Evolutionary conservation across 805 yeast genomes (phyloP), one percentile per base, ranked within the genome.

Genomic region (Lachancea fermentati): DNA sequence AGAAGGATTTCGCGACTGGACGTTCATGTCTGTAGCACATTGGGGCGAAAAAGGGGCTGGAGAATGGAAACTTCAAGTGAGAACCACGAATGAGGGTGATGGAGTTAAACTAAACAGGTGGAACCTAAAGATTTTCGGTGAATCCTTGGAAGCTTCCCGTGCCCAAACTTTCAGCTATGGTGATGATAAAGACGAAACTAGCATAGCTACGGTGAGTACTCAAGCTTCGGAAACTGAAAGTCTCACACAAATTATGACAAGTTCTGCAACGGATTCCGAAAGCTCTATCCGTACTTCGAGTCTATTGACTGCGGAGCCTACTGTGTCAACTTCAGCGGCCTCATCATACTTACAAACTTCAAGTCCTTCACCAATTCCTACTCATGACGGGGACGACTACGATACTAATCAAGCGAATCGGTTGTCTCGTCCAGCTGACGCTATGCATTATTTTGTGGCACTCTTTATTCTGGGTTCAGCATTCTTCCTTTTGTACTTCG

Each of bases 11-110:
- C 51, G 58, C 4, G 71, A 83, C 50, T 93, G 98, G 98, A 84
- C 85, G 1, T 93, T 93, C 57, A 86, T 89, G 86, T 76, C 91
- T 8, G 97, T 93, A n/a, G 97, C 95, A 1, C 97, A 93, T 60
- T 93, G 97, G 97, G 96, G 96, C 30, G 97, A 91, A 60, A 89
- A 82, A 51, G 91, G 89, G 2, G 62, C 63, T 18, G 99, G 99
- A 8, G 77, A 73, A 4, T 93, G 98, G 98, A 77, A 63, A 28
- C 52, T 93, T 14, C 76, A 72, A 48, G 89, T 89, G 2, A 54
- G 59, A n/a, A 72, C 75, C 36, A 62, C 65, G 29, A 62, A 57
- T 14, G 67, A 60, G 5, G 61, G 54, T 1, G 65, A 67, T 41
- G 55, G 57, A 2, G 60, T 72, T 2, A 63, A 54, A 1, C 69